Evolutionary conservation across 2,329 filamentous ascomycete genomes (phyloP), one percentile per base, ranked within the genome.

Genomic region (Talaromyces sp.): DNA sequence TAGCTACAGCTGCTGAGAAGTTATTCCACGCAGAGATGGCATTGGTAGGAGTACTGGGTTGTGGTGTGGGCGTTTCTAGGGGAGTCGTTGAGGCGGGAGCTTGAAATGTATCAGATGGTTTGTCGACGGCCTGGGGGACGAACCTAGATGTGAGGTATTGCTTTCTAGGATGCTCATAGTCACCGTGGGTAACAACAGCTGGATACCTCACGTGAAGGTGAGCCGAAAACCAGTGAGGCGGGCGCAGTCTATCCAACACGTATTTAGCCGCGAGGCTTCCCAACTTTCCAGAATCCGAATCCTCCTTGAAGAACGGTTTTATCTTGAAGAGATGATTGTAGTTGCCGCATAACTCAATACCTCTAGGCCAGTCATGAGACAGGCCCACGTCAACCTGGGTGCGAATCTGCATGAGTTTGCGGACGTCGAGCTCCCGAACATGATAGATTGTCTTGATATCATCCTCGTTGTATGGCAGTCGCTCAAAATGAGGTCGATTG

Each of bases 301-400:
- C 95, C 59, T 85, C 79, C 68, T 87, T 83, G 68, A 98, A 95
- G 71, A 87, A 83, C 0, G 84, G 84, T 80, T 98, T 98, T 74
- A 82, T 85, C 35, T 79, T 82, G 75, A 93, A 96, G 1, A 99
- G 80, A 48, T 81, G 79, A 57, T 83, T 78, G 56, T 84, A 79
- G 73, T 98, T 84, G 5, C 95, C 95, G 68, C 88, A 85, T 74
- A 86, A 88, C 78, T 97, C 95, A 62, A 98, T 87, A 0, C 85
- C 88, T 59, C 89, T 87, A 0, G 95, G 95, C 95, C 95, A 99
- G 79, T 99, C 95, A 74, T 99, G 95, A 70, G 93, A 97, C 62
- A 99, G 78, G 2, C 93, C 93, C 52, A 99, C 82, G 70, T 99
- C 95, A 43, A 98, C 88, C 73, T 96, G 94, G 19, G 90, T 91